These are phyloP conservation scores for Phytophthora constricta DNA, from an alignment of 352 stramenopile species.

Conservation along the genomic window DNA sequence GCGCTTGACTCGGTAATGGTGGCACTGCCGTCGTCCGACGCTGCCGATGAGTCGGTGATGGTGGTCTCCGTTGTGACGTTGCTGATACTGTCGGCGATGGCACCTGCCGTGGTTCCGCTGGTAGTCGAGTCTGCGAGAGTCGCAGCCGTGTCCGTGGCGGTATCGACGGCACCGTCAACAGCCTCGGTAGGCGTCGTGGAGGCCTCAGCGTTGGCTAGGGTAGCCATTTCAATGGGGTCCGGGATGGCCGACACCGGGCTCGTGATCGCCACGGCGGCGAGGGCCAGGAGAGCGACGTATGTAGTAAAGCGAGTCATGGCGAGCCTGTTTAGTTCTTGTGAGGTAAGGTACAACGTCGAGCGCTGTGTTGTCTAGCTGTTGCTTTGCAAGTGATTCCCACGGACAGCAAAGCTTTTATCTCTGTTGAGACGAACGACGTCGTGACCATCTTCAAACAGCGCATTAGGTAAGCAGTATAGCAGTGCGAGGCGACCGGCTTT, in stretches of 20 bases:
- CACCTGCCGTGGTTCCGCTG: conserved; percentile 23
- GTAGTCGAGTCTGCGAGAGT: conserved; percentile 14
- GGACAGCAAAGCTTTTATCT: conserved; percentile 7
- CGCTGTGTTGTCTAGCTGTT: conserved; percentile 31
- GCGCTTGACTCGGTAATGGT: conserved; percentile 1
- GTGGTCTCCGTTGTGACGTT: conserved; percentile 35
- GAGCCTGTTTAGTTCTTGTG: conserved; percentile 8
- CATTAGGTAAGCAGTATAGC: conserved; percentile 18
- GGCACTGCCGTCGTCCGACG: conserved; percentile 5
- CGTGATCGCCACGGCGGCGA: conserved; percentile 31
- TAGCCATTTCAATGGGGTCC: conserved; percentile 34
- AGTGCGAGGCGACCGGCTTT: conserved; percentile 25
- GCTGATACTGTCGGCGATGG: conserved; percentile 36
- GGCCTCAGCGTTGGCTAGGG: conserved; percentile 23
- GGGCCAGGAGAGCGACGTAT: conserved; percentile 31
- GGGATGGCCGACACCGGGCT: conserved; percentile 24
- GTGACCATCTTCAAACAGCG: conserved; percentile 33
- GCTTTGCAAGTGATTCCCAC: conserved; percentile 15
- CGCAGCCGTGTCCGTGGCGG: conserved; percentile 12
- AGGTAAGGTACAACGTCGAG: conserved; percentile 21
- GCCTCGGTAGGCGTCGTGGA: conserved; percentile 17
- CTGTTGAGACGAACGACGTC: conserved; percentile 13
- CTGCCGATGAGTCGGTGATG: conserved; percentile 22
- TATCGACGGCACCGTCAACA: conserved; percentile 11
- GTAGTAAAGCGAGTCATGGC: conserved; percentile 34